Base-by-base conservation (phyloP, 2,329 filamentous ascomycete genomes). In the Trichoderma koningiopsis region DNA sequence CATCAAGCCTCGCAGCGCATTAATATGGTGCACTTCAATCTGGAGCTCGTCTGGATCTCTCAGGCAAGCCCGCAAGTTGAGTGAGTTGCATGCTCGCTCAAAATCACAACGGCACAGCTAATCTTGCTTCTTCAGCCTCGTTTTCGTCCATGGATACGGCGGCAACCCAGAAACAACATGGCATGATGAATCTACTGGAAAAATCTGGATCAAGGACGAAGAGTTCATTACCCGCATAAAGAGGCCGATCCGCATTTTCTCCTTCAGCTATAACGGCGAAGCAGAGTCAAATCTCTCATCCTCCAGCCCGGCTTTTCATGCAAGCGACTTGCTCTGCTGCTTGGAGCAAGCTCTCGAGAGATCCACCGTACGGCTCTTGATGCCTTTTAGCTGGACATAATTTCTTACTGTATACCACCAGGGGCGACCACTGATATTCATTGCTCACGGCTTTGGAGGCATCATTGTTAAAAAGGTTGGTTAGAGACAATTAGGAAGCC, bases 371-470 rank as follows among this genome's bases (percentile, higher is more conserved):
- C 2, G 68, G 24, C 31, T 59, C 22, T 52, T 8, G 10, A 40
- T 52, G 4, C 27, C 27, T 14, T 52, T 31, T 62, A 27, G 2
- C 33, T 5, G 2, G 29, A 27, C 7, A 29, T 31, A 1, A n/a
- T 11, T 13, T 62, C 67, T 70, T 13, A 70, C 29, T 7, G 1
- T n/a, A 4, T 40, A 22, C 16, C 43, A 24, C 4, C 8, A 74
- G 74, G 71, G 69, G 19, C 65, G 70, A 4, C 72, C 74, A 2
- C 60, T 74, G 2, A 68, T 74, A 60, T 75, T 76, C 68, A 53
- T 76, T 40, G 74, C 73, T 2, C 74, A 76, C 59, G 74, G 74
- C 0, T 72, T 76, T 24, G 74, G 74, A 10, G 74, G 74, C 4
- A 66, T 61, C 31, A 72, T 76, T 11, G 71, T 75, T 5, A 76